Evolutionary conservation across 495 filamentous ascomycete genomes (phyloP), one percentile per base, ranked within the genome.

Genomic region (Aspergillus kassunensis): DNA sequence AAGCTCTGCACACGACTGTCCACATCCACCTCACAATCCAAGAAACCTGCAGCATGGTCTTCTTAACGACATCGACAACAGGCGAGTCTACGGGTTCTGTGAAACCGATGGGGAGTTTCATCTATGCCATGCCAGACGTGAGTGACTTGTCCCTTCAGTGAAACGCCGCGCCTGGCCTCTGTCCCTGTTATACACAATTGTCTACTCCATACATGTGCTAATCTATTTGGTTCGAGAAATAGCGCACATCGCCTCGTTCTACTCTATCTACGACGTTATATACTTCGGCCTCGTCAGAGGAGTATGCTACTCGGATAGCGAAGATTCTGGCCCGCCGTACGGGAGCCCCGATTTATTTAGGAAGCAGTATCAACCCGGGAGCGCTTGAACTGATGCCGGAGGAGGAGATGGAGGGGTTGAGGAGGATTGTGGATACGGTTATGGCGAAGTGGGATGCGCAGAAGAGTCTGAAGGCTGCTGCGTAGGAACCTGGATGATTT

Each of bases 91-190:
- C 61, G 2, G 69, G 68, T 12, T 62, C 64, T 2, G 35, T 66
- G 18, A 74, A 72, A 53, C 66, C 71, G 15, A 68, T 77, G 68
- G 74, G 74, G 8, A 92, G 88, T 51, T 93, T 97, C 64, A 87
- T 97, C 37, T 96, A 95, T 66, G 87, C 93, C 18, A 80, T 97
- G 65, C 92, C 91, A 21, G 86, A 95, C 70, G 91, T 96, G 71
- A 60, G 80, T 71, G n/a, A n/a, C n/a, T n/a, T n/a, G 24, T 27
- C 24, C 24, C 24, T 27, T n/a, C n/a, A n/a, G n/a, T n/a, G n/a
- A n/a, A n/a, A n/a, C n/a, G n/a, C n/a, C n/a, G n/a, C n/a, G n/a
- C n/a, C n/a, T n/a, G n/a, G n/a, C n/a, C n/a, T n/a, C n/a, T n/a
- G n/a, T n/a, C n/a, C n/a, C n/a, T n/a, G n/a, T n/a, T n/a, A 29